Conservation (phyloP, 2,329 filamentous ascomycete species). For the Raffaelea arxii region DNA sequence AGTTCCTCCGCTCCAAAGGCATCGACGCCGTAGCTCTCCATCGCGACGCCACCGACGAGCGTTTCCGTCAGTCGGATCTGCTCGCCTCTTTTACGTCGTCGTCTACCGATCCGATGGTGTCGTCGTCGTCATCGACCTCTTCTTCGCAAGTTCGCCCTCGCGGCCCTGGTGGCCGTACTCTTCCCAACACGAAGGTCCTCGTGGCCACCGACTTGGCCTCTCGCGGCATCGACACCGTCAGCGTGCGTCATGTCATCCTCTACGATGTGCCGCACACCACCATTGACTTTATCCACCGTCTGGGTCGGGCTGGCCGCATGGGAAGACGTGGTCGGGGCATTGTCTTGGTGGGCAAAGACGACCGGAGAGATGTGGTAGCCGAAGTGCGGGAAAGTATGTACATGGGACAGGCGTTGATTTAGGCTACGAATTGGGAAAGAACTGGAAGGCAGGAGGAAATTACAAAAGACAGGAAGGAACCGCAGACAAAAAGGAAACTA, state of each 20-base stretch:
- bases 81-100: slow-evolving; percentile 62
- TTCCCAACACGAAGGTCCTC: slow-evolving; percentile 78
- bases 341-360: slow-evolving; percentile 81
- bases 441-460: no score
- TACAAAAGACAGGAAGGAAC: no score
- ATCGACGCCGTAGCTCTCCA: slow-evolving; percentile 81
- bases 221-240: slow-evolving; percentile 85
- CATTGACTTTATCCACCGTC: slow-evolving; percentile 94
- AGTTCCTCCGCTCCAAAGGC: slow-evolving; percentile 73
- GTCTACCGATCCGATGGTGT: slow-evolving; percentile 25
- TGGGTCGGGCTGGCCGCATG: slow-evolving; percentile 89
- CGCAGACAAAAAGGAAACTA: no score
- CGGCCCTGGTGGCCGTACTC: slow-evolving; percentile 30
- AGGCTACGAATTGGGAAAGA: no score
- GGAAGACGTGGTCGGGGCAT: slow-evolving; percentile 80
- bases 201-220: slow-evolving; percentile 92
- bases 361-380: slow-evolving; percentile 79
- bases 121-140: slow-evolving; percentile 1
- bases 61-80: slow-evolving; percentile 67
- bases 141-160: neutral
- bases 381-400: slow-evolving; percentile 90
- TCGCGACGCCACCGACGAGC: slow-evolving; percentile 72
- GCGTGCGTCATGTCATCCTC: slow-evolving; percentile 82
- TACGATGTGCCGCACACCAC: slow-evolving; percentile 98
- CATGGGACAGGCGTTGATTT: slow-evolving; percentile 69